Percentiles rank a stretch among this genome's conserved stretches.
Conservation (phyloP, 768 basidiomycete genomes). For the Hygrophorus pudorinus region DNA sequence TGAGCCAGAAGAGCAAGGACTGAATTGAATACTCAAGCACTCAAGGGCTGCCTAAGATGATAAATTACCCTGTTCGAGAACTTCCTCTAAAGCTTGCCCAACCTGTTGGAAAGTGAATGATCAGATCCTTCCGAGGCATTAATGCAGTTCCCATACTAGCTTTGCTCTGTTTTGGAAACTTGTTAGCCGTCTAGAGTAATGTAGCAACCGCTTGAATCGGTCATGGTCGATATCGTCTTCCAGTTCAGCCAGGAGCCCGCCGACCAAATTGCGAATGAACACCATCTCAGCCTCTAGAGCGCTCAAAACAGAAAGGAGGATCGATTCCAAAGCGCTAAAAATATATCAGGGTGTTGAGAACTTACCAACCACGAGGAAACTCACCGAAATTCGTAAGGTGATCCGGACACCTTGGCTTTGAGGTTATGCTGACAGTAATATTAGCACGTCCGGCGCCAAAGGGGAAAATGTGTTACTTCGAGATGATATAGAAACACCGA, state of each 20-base stretch:
- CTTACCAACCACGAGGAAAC: constrained; percentile 6
- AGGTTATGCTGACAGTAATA: constrained; percentile 58
- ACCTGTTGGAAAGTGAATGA: constrained; percentile 39
- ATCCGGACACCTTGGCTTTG: constrained; percentile 53
- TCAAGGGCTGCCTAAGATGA: constrained; percentile 4
- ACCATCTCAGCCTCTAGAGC: constrained; percentile 96
- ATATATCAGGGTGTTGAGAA: constrained; percentile 7
- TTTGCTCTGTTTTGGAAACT: constrained; percentile 89
- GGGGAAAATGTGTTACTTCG: constrained; percentile 38
- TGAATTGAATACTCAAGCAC: neutral
- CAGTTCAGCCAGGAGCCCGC: constrained; percentile 82
- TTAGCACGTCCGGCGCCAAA: neutral
- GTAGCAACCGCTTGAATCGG: constrained; percentile 83
- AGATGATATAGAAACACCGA: constrained; percentile 84
- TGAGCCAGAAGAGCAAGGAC: constrained; percentile 22
- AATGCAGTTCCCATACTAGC: constrained; percentile 36
- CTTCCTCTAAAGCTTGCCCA: constrained; percentile 83
- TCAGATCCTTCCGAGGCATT: neutral
- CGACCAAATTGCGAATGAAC: constrained; percentile 85
- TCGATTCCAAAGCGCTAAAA: constrained; percentile 81
- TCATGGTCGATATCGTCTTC: constrained; percentile 95
- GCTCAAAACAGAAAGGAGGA: constrained; percentile 82
- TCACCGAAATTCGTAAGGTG: constrained; percentile 87
- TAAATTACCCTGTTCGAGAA: constrained; percentile 70
- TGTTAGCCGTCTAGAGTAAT: constrained; percentile 82